phyloP scores from a whole-genome alignment of 2,329 filamentous ascomycete genomes.

The Penicillium hesseltinei region DNA sequence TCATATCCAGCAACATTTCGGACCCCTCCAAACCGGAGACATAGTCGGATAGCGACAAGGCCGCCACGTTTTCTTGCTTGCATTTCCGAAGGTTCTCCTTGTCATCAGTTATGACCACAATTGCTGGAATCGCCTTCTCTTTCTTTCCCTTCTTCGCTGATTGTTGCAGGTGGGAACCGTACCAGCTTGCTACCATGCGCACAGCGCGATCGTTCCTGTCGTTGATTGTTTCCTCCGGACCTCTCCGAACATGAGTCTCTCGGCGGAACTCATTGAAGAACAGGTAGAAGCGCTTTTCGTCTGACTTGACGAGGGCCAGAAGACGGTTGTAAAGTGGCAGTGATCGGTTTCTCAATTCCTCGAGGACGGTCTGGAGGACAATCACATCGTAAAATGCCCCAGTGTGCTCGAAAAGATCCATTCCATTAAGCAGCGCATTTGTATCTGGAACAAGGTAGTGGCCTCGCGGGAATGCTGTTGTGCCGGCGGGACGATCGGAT shows the following conservation, averaged over 20 bases:
- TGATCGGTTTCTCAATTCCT: constrained; percentile 92
- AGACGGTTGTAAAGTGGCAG: constrained; percentile 92
- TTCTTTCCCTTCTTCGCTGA: constrained; percentile 55
- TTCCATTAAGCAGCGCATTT: constrained; percentile 89
- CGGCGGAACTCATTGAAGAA: constrained; percentile 98
- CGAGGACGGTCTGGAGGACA: constrained; percentile 90
- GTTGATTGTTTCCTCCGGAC: constrained; percentile 82
- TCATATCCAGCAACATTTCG: constrained; percentile 87
- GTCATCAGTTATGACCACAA: constrained; percentile 95
- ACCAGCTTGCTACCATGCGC: constrained; percentile 83
- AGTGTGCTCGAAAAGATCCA: constrained; percentile 94
- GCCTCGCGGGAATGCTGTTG: constrained; percentile 75
- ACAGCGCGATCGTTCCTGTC: constrained; percentile 95
- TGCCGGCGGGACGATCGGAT: constrained; percentile 82
- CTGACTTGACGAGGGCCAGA: constrained; percentile 85
- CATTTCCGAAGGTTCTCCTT: constrained; percentile 82
- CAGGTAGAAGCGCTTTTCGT: constrained; percentile 96
- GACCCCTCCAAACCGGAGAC: constrained; percentile 80
- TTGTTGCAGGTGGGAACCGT: constrained; percentile 72
- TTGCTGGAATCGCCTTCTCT: constrained; percentile 62
- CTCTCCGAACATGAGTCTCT: constrained; percentile 80
- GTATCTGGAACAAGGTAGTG: constrained; percentile 96
- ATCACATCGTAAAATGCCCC: constrained; percentile 95
- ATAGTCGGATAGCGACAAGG: constrained; percentile 70
- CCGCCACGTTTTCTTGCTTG: constrained; percentile 67